Evolutionary conservation across 139 green algal species (phyloP).

Genomic region (Prasinococcaceae sp.): DNA sequence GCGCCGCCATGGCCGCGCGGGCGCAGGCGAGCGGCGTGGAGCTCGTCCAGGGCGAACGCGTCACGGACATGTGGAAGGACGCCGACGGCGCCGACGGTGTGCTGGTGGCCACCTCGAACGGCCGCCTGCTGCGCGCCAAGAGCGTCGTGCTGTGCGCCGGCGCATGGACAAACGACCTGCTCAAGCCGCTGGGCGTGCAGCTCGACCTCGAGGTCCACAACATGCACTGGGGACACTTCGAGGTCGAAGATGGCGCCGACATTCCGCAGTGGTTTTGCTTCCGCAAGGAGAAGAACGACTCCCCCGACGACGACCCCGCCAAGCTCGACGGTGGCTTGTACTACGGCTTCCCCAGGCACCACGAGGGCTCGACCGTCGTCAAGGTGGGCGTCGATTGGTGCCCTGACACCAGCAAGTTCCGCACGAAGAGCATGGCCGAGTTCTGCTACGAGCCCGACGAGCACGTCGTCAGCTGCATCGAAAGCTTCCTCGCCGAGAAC

Average conservation of each 20-base stretch:
- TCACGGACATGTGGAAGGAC: conserved; percentile 1
- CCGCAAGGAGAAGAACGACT: conserved; percentile 10
- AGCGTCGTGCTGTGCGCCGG: conserved; percentile 11
- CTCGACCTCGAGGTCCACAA: conserved; percentile 13
- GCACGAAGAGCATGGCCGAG: conserved; percentile 5
- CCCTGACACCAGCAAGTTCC: not conserved
- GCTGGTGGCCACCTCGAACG: not conserved
- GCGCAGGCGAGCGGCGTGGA: not conserved
- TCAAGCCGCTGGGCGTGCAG: conserved; percentile 5
- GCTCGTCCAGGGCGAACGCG: not conserved
- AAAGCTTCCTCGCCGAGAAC: conserved; percentile 7
- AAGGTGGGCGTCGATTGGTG: conserved; percentile 21
- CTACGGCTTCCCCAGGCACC: conserved; percentile 18
- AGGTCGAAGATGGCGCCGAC: not conserved
- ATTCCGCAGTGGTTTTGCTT: conserved; percentile 23
- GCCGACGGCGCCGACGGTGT: not conserved
- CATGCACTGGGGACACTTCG: conserved; percentile 20
- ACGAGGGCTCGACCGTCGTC: conserved; percentile 1
- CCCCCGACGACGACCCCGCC: no score
- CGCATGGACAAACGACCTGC: conserved; percentile 16
- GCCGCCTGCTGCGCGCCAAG: not conserved
- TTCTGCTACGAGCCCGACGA: conserved; percentile 13
- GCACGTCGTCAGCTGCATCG: conserved; percentile 3
- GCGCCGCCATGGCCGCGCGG: conserved; percentile 1
- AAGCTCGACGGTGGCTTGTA: conserved; percentile 17